A percentile compares a stretch with the other conserved stretches of the same genome.
These are phyloP conservation scores for Talaromyces sp. DNA, from an alignment of 2,329 filamentous ascomycete genomes.

Conservation along the genomic window DNA sequence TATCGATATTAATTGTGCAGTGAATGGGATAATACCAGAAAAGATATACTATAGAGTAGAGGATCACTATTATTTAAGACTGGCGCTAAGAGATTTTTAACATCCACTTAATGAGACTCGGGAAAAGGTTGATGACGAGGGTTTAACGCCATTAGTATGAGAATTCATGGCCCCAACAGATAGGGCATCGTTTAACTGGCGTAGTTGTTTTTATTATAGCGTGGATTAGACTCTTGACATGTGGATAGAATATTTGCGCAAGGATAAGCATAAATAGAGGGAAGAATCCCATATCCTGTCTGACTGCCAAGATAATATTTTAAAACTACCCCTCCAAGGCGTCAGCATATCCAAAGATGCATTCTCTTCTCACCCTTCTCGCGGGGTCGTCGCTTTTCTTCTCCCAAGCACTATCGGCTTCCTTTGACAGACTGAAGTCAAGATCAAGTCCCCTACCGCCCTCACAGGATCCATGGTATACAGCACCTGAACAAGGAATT, in stretches of 20 bases:
- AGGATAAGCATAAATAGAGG: not conserved
- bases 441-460: not conserved
- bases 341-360: not conserved
- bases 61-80: not conserved
- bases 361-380: not conserved
- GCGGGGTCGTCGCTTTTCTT: not conserved
- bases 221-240: not conserved
- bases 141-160: not conserved
- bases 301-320: not conserved
- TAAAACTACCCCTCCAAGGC: not conserved
- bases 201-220: not conserved
- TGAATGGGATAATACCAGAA: not conserved
- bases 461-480: conserved; percentile 9
- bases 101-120: not conserved
- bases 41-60: not conserved
- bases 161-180: not conserved
- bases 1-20: not conserved
- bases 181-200: not conserved
- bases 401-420: not conserved
- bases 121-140: not conserved
- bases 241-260: not conserved
- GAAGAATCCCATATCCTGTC: not conserved
- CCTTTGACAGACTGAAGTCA: not conserved
- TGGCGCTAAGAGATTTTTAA: not conserved
- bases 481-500: not conserved